Conservation (phyloP, 2,329 filamentous ascomycete genomes). For the Gyromitra esculenta region DNA sequence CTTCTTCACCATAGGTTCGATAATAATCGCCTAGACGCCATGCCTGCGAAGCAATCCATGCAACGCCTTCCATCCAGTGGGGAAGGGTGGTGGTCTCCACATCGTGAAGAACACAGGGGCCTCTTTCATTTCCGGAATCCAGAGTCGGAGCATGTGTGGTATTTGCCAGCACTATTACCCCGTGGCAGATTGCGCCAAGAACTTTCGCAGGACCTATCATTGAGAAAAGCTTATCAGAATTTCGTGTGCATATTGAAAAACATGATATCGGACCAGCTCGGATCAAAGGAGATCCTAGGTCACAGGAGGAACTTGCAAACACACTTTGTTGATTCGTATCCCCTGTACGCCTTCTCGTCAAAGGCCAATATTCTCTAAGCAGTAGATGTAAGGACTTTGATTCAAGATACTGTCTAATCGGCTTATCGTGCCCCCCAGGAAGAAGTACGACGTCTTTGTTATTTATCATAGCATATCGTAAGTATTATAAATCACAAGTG, state of each 20-base stretch:
- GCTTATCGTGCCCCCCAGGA: conserved; percentile 55
- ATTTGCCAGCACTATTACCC: conserved; percentile 53
- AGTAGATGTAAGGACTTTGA: conserved; percentile 55
- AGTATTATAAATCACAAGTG: neutral
- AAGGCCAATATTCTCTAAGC: conserved; percentile 53
- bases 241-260: neutral
- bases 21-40: conserved; percentile 52
- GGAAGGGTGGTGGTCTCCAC: conserved; percentile 56
- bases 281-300: neutral
- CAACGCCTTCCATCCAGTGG: conserved; percentile 54
- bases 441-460: conserved; percentile 50
- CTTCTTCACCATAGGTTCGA: conserved; percentile 41
- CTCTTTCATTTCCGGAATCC: conserved; percentile 12
- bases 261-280: neutral
- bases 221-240: conserved; percentile 20
- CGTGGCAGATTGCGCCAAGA: conserved; percentile 55
- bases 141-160: conserved; percentile 38
- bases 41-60: conserved; percentile 48
- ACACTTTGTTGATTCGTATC: conserved; percentile 7
- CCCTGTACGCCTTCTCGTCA: conserved; percentile 44
- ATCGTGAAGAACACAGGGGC: conserved; percentile 49
- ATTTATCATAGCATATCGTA: conserved; percentile 4
- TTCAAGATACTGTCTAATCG: conserved; percentile 56
- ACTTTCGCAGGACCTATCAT: conserved; percentile 53
- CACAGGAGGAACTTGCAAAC: neutral